Evolutionary conservation across 164 flowering plant genomes (phyloP), one percentile per base, ranked within the genome.

Genomic region (Annona cherimola): DNA sequence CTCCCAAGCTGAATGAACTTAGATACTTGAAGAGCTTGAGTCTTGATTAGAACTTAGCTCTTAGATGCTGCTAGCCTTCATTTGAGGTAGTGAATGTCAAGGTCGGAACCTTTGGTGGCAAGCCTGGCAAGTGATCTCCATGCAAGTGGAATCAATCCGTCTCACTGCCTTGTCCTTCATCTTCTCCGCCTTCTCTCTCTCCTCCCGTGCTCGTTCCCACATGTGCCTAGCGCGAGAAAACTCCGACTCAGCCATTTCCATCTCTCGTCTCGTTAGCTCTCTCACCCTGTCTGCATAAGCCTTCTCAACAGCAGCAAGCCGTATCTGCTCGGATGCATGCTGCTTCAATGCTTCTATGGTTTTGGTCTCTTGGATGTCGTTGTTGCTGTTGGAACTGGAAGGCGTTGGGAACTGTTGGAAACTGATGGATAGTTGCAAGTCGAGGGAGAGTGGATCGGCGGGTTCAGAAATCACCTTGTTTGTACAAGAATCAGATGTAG

Each of bases 71-170:
- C 63, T 2, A n/a, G 35, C 19, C 63, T 50, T n/a, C 26, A 61
- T n/a, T 20, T 4, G 63, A 8, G 20, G 63, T n/a, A 7, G 63
- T 14, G 19, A 16, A 2, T 40, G 44, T 61, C 74, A 82, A 57
- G 87, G 81, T 70, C 82, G 84, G 76, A 92, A 95, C 79, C 88
- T 84, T 79, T 84, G 93, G 73, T 88, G 82, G 82, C 99, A 95
- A 72, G 92, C 85, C 42, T 88, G 94, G 76, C 99, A 95, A 74
- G 98, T 95, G 81, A 95, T 88, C 86, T 91, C 97, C 86, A 88
- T 87, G 89, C 94, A 86, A 65, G 86, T 73, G 43, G 96, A 70
- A 67, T 83, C 91, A 1, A 83, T 70, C 79, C 76, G 79, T 12
- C 81, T 66, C 0, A 82, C 83, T 0, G 90, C 93, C 64, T 75